Evolutionary conservation across 2,329 filamentous ascomycete genomes (phyloP), one percentile per base, ranked within the genome.

Genomic region (Epicoccum sorghinum): DNA sequence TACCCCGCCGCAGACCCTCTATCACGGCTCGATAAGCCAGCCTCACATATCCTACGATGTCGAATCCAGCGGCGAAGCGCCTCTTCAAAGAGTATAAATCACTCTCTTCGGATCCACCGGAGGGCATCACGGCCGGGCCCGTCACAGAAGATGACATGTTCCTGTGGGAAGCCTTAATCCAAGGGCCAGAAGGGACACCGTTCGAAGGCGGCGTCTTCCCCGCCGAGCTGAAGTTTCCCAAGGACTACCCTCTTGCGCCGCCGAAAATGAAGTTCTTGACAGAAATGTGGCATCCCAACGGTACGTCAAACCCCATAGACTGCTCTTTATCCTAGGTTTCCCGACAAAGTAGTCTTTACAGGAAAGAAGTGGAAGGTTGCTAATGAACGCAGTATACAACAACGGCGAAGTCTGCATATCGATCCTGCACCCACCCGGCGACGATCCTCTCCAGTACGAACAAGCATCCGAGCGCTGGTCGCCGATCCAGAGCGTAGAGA

Each of bases 201-300:
- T 99, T 96, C 68, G 93, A 75, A 96, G 93, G 93, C 73, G 95
- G 91, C 65, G 93, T 96, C 78, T 99, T 98, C 80, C 89, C 90
- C 63, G 92, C 93, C 29, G 82, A 87, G 59, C 83, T 99, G 59
- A 83, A 82, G 50, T 99, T 99, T 73, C 95, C 95, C 0, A 78
- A 82, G 4, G 87, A 90, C 63, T 99, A 98, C 73, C 95, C 95
- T 2, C 89, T 89, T 62, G 83, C 90, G 74, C 95, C 95, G 32
- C 95, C 95, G 0, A 90, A 88, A 67, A 89, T 98, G 79, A 91
- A 88, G 63, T 98, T 98, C 77, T 85, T 91, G 67, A 82, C 82
- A 0, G 90, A 93, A 1, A 86, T 97, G 57, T 98, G 95, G 82
- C 93, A 98, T 77, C 93, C 93, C 0, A 98, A 98, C 74, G 90